phyloP scores from a whole-genome alignment of 2,329 filamentous ascomycete species.

The Stemphylium lycopersici region DNA sequence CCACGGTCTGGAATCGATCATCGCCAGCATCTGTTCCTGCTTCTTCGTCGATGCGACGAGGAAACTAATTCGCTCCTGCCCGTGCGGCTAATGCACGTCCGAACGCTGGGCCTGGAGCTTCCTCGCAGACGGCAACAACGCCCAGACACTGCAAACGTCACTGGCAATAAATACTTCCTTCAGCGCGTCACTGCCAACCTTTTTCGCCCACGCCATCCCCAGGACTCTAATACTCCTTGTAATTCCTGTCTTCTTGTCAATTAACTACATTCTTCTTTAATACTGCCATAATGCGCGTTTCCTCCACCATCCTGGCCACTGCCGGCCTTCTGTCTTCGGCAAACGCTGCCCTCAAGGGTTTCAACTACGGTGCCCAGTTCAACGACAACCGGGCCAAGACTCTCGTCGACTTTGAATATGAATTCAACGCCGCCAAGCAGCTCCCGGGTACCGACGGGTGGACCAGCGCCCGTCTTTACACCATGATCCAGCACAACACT shows the following conservation, averaged over 20 bases:
- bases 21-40: slow-evolving; percentile 11
- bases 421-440: slow-evolving; percentile 69
- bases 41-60: slow-evolving; percentile 11
- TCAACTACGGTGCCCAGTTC: slow-evolving; percentile 74
- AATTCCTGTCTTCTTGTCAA: slow-evolving; percentile 7
- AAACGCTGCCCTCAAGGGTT: slow-evolving; percentile 58
- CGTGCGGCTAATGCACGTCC: slow-evolving; percentile 27
- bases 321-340: slow-evolving; percentile 50
- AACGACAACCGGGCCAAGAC: slow-evolving; percentile 65
- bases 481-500: slow-evolving; percentile 73
- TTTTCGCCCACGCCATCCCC: slow-evolving; percentile 4
- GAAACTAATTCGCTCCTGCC: slow-evolving; percentile 21
- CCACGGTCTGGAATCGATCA: background rate
- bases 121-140: slow-evolving; percentile 3
- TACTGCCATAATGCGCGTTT: slow-evolving; percentile 41
- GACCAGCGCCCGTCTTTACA: slow-evolving; percentile 74
- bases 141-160: slow-evolving; percentile 23
- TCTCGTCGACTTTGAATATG: slow-evolving; percentile 70
- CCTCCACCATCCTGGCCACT: slow-evolving; percentile 44
- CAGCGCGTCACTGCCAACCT: slow-evolving; percentile 5
- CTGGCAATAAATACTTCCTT: slow-evolving; percentile 21
- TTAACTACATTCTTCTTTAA: background rate
- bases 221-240: slow-evolving; percentile 6
- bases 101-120: slow-evolving; percentile 5
- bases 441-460: slow-evolving; percentile 66